phyloP scores from a whole-genome alignment of 1,284 basidiomycete species.

The Leucoagaricus sp. region DNA sequence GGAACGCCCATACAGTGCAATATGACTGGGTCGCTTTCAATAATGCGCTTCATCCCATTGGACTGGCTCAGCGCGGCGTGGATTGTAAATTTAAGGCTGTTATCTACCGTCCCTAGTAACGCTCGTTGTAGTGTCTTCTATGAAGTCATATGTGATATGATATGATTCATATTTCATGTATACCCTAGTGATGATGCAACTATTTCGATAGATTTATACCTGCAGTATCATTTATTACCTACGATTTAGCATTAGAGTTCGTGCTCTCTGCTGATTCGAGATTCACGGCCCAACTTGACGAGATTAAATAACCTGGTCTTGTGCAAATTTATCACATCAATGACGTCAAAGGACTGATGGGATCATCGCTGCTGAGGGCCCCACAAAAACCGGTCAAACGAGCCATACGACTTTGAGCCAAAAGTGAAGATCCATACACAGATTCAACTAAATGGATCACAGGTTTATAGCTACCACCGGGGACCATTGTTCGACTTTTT shows the following conservation, averaged over 20 bases:
- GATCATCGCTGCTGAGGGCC: too few relatives aligned
- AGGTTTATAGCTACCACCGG: too few relatives aligned
- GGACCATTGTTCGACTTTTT: too few relatives aligned
- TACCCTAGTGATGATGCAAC: conserved; percentile 6
- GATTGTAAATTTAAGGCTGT: conserved; percentile 1
- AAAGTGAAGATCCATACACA: too few relatives aligned
- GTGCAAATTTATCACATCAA: background rate
- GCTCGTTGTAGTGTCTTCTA: background rate
- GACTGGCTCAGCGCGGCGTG: background rate
- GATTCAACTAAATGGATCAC: too few relatives aligned
- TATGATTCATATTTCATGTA: background rate
- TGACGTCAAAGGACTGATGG: background rate
- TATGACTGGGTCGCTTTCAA: conserved; percentile 12
- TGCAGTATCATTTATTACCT: background rate
- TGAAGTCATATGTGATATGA: too few relatives aligned
- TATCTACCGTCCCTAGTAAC: conserved; percentile 3
- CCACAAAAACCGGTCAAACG: too few relatives aligned
- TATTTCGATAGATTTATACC: background rate
- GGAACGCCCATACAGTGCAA: conserved; percentile 6
- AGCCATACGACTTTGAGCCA: too few relatives aligned
- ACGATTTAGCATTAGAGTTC: background rate
- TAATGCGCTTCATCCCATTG: background rate
- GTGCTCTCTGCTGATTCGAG: background rate
- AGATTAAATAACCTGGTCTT: too few relatives aligned
- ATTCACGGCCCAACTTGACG: too few relatives aligned